Percentiles rank a stretch among this genome's conserved stretches.
These are phyloP conservation scores for Pyronema domesticum DNA, from an alignment of 495 filamentous ascomycete genomes.

Conservation along the genomic window DNA sequence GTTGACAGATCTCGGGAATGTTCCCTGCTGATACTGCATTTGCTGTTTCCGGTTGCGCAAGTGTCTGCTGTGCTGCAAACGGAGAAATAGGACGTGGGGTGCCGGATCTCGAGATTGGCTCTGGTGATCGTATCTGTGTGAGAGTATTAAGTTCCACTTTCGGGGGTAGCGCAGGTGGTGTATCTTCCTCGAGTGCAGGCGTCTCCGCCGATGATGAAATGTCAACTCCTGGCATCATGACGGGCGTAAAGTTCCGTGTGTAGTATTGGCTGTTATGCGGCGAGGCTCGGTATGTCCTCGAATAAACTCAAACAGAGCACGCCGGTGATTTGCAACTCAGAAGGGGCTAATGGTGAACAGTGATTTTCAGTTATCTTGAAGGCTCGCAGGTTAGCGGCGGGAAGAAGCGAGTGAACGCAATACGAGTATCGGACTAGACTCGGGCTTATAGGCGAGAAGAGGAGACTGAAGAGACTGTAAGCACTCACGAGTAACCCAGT, in stretches of 20 bases:
- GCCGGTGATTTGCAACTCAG: too few species aligned
- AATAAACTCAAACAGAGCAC: background rate
- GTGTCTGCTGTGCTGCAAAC: background rate
- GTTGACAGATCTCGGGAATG: background rate
- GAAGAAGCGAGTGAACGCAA: constrained; percentile 2
- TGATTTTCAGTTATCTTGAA: background rate
- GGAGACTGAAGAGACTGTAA: background rate
- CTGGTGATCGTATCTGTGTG: background rate
- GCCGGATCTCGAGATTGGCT: background rate
- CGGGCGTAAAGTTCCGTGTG: background rate
- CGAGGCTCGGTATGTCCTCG: background rate
- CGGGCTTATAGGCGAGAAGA: background rate
- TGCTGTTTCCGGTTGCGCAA: background rate
- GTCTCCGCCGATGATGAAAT: background rate
- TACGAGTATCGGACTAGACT: background rate
- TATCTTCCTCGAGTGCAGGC: background rate
- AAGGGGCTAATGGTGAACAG: too few species aligned
- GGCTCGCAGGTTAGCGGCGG: background rate
- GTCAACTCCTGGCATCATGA: background rate
- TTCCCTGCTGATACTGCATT: background rate
- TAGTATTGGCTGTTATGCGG: background rate
- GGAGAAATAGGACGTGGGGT: background rate
- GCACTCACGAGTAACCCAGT: background rate
- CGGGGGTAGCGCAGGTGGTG: background rate
- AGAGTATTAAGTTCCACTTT: background rate